A percentile compares a stretch with the other conserved stretches of the same genome.
phyloP scores from a whole-genome alignment of 2,329 filamentous ascomycete species.

The Sclerotinia trifoliorum region DNA sequence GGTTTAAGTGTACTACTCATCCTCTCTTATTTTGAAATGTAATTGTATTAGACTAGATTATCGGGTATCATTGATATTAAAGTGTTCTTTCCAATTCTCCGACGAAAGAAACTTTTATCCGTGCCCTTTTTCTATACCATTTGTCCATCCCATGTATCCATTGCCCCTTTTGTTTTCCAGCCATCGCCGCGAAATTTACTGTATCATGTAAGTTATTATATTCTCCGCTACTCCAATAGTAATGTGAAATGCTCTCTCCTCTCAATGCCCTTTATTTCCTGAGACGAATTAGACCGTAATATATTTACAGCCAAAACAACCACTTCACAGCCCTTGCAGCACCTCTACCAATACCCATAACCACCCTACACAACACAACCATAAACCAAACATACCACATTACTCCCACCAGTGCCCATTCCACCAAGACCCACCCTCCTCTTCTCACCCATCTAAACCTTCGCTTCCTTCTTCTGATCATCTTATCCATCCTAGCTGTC shows the following conservation, averaged over 20 bases:
- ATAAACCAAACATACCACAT: slow-evolving; percentile 96
- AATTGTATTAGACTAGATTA: slow-evolving; percentile 16
- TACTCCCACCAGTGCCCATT: slow-evolving; percentile 83
- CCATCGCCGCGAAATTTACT: not conserved
- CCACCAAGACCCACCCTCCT: slow-evolving; percentile 76
- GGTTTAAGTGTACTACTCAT: not conserved
- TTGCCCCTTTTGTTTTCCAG: slow-evolving; percentile 8
- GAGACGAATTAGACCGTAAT: not conserved
- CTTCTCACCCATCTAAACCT: slow-evolving; percentile 72
- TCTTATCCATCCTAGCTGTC: slow-evolving; percentile 73
- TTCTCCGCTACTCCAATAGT: not conserved
- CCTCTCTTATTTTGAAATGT: not conserved
- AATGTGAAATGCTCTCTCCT: not conserved
- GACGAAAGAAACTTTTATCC: slow-evolving; percentile 3
- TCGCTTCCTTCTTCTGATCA: slow-evolving; percentile 66
- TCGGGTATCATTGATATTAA: slow-evolving; percentile 22
- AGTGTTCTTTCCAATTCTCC: slow-evolving; percentile 12
- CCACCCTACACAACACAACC: slow-evolving; percentile 70
- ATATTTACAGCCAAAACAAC: slow-evolving; percentile 58
- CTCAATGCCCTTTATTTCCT: not conserved
- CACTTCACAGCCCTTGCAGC: slow-evolving; percentile 64
- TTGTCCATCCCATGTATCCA: not conserved
- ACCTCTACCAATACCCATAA: slow-evolving; percentile 62
- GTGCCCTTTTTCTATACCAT: not conserved
- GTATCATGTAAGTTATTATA: slow-evolving; percentile 4